Evolutionary conservation across 352 stramenopile species (phyloP).

Genomic region (Pythium grandisporangium): DNA sequence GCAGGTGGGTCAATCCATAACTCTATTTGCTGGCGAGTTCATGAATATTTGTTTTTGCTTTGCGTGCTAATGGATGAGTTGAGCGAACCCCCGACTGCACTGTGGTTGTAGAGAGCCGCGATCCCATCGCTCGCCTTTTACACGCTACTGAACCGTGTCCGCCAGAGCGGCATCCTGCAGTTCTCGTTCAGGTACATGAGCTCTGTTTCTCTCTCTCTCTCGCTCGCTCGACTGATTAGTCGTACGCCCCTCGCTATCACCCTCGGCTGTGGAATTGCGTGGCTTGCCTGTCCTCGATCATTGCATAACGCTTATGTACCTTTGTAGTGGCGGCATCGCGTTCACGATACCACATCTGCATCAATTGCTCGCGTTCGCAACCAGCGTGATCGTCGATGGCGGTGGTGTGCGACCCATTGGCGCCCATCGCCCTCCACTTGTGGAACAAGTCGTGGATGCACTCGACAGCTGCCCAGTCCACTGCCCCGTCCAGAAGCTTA

Average conservation of each 20-base stretch:
- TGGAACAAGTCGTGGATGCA: conserved; percentile 43
- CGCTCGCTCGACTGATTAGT: too few relatives aligned
- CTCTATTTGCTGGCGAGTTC: too few relatives aligned
- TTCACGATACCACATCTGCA: conserved; percentile 31
- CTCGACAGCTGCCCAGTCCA: conserved; percentile 18
- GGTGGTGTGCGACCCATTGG: conserved; percentile 5
- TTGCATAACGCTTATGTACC: not conserved
- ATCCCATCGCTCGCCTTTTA: conserved; percentile 66
- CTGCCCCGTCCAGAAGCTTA: conserved; percentile 46
- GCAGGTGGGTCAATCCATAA: conserved; percentile 49
- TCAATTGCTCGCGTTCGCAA: conserved; percentile 44
- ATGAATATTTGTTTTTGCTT: too few relatives aligned
- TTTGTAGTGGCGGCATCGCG: conserved; percentile 21
- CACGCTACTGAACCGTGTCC: conserved; percentile 58
- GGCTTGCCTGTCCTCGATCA: too few relatives aligned
- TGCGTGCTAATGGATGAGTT: too few relatives aligned
- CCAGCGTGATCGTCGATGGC: conserved; percentile 50
- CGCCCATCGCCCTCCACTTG: conserved; percentile 12
- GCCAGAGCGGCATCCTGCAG: conserved; percentile 51
- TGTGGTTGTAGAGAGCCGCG: conserved; percentile 24
- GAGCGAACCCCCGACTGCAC: not conserved
- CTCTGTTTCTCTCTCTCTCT: too few relatives aligned
- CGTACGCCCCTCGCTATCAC: too few relatives aligned
- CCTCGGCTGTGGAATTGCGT: too few relatives aligned
- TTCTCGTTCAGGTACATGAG: conserved; percentile 33